These are phyloP conservation scores for Graphilbum sp. DNA, from an alignment of 2,329 filamentous ascomycete species.

Conservation along the genomic window DNA sequence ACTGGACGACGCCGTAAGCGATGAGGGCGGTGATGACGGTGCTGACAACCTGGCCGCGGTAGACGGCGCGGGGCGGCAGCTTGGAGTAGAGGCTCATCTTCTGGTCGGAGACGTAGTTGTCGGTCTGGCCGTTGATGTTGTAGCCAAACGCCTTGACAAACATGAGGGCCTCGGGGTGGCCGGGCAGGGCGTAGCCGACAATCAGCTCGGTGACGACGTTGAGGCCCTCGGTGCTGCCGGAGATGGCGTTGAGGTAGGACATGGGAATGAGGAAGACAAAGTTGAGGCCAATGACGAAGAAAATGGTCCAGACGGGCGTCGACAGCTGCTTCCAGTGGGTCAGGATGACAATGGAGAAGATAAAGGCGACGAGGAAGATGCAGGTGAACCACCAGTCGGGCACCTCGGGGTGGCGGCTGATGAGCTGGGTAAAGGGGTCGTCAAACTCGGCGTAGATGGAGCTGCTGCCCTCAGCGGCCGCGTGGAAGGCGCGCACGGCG, in stretches of 20 bases:
- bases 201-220: conserved; percentile 33
- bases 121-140: conserved; percentile 4
- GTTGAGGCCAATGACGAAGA: conserved; percentile 14
- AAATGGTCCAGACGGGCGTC: conserved; percentile 3
- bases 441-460: conserved; percentile 1
- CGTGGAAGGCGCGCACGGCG: not conserved
- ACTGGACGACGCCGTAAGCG: conserved; percentile 2
- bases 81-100: conserved; percentile 7
- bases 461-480: not conserved
- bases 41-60: conserved; percentile 4
- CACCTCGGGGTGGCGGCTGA: conserved; percentile 1
- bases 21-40: conserved; percentile 5
- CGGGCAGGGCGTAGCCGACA: conserved; percentile 30
- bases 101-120: conserved; percentile 5
- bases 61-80: conserved; percentile 5
- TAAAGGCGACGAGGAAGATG: conserved; percentile 1
- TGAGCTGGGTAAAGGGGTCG: not conserved
- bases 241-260: conserved; percentile 30
- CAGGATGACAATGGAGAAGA: conserved; percentile 1
- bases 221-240: conserved; percentile 29
- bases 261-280: conserved; percentile 25
- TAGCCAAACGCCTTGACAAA: conserved; percentile 22
- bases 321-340: not conserved
- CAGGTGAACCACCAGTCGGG: conserved; percentile 2
- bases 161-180: conserved; percentile 32